phyloP scores from a whole-genome alignment of 768 basidiomycete species.

The Exsudoporus frostii region DNA sequence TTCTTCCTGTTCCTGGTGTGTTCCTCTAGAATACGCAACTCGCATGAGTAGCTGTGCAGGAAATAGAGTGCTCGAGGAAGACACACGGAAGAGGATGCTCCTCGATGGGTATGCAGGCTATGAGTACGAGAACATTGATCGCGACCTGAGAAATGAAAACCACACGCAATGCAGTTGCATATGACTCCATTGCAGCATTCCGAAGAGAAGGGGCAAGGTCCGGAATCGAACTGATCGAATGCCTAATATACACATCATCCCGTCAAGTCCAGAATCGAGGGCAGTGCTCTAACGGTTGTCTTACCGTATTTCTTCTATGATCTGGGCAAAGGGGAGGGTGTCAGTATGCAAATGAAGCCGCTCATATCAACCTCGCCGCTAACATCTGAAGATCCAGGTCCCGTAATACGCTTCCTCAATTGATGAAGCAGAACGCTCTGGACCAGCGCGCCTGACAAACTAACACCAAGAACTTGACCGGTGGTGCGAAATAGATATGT shows the following conservation, averaged over 20 bases:
- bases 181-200: constrained; percentile 69
- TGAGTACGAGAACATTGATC: constrained; percentile 61
- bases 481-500: constrained; percentile 92
- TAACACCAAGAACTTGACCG: constrained; percentile 94
- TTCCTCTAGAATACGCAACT: constrained; percentile 43
- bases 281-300: constrained; percentile 13
- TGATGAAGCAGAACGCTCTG: constrained; percentile 75
- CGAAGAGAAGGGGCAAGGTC: constrained; percentile 50
- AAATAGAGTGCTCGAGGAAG: constrained; percentile 5
- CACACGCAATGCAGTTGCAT: constrained; percentile 72
- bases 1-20: constrained; percentile 59
- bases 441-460: constrained; percentile 77
- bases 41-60: constrained; percentile 17
- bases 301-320: constrained; percentile 70
- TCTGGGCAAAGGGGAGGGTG: constrained; percentile 40
- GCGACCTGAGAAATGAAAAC: constrained; percentile 81
- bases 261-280: constrained; percentile 13
- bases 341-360: constrained; percentile 17
- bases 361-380: constrained; percentile 35
- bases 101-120: constrained; percentile 72
- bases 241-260: constrained; percentile 39
- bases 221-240: constrained; percentile 71
- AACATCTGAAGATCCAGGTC: constrained; percentile 70
- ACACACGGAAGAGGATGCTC: constrained; percentile 58
- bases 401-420: constrained; percentile 71